Conservation (phyloP, 306 rosid genomes). For the Potentilla sterilis region DNA sequence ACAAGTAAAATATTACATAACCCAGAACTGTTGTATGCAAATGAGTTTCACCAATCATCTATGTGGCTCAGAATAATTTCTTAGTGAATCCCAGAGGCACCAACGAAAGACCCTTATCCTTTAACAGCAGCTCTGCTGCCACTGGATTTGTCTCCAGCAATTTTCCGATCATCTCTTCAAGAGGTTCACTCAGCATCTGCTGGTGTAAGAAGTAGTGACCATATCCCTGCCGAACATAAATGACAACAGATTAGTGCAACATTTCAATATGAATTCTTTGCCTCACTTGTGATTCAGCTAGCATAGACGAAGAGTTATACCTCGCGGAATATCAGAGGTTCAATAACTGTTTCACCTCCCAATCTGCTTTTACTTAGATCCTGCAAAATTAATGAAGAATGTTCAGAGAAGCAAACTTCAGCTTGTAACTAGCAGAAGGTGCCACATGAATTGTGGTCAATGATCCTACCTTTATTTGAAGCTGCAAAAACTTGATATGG, state of each 20-base stretch:
- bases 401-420: neutral
- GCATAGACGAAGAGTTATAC: constrained; percentile 29
- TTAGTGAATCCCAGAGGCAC: constrained; percentile 55
- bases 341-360: constrained; percentile 52
- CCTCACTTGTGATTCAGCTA: neutral
- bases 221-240: constrained; percentile 54
- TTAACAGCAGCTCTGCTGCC: constrained; percentile 62
- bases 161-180: constrained; percentile 88
- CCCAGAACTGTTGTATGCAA: neutral
- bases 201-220: constrained; percentile 69
- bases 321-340: constrained; percentile 74
- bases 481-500: constrained; percentile 75
- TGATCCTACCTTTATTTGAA: constrained; percentile 65
- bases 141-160: constrained; percentile 61
- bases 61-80: constrained; percentile 37
- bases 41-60: neutral
- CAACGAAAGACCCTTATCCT: constrained; percentile 64
- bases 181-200: constrained; percentile 65
- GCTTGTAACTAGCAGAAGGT: neutral
- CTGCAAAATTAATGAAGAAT: constrained; percentile 36
- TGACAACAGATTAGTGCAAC: neutral
- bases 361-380: constrained; percentile 62
- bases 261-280: neutral
- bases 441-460: neutral
- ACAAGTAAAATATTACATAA: constrained; percentile 3